A percentile compares a stretch with the other conserved stretches of the same genome.
Evolutionary conservation across 495 filamentous ascomycete species (phyloP).

Genomic region (Aspergillus sparsus): DNA sequence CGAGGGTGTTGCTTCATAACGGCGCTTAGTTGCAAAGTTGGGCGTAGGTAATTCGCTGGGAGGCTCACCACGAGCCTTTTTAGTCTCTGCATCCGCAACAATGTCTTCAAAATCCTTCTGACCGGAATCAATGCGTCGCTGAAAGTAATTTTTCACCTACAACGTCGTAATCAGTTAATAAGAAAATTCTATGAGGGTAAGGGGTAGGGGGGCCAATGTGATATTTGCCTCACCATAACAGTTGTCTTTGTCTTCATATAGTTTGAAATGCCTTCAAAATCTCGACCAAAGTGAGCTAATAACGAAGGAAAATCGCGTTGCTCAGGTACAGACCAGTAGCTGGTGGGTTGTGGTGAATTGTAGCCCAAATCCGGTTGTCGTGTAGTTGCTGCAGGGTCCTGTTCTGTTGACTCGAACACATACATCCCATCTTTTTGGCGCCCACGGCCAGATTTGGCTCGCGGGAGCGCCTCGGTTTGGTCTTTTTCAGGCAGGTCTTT

Average conservation of each 20-base stretch:
- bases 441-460: conserved; percentile 36
- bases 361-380: conserved; percentile 39
- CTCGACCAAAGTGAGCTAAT: conserved; percentile 80
- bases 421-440: conserved; percentile 43
- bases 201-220: not conserved
- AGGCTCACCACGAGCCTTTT: conserved; percentile 68
- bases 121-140: conserved; percentile 70
- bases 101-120: conserved; percentile 69
- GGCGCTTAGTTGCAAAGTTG: conserved; percentile 60
- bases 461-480: conserved; percentile 24
- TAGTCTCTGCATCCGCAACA: conserved; percentile 69
- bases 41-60: conserved; percentile 65
- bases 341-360: conserved; percentile 68
- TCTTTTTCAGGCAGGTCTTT: conserved; percentile 35
- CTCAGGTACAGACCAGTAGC: conserved; percentile 97
- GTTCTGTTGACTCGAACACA: conserved; percentile 45
- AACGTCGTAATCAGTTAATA: not conserved
- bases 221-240: conserved; percentile 72
- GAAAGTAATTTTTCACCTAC: conserved; percentile 91
- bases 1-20: conserved; percentile 55
- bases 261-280: conserved; percentile 80
- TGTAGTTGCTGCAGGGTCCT: conserved; percentile 29
- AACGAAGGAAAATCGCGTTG: conserved; percentile 76
- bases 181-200: not conserved
- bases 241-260: conserved; percentile 91